These are phyloP conservation scores for Chalaropsis ovoidea DNA, from an alignment of 2,329 filamentous ascomycete genomes.

Conservation along the genomic window DNA sequence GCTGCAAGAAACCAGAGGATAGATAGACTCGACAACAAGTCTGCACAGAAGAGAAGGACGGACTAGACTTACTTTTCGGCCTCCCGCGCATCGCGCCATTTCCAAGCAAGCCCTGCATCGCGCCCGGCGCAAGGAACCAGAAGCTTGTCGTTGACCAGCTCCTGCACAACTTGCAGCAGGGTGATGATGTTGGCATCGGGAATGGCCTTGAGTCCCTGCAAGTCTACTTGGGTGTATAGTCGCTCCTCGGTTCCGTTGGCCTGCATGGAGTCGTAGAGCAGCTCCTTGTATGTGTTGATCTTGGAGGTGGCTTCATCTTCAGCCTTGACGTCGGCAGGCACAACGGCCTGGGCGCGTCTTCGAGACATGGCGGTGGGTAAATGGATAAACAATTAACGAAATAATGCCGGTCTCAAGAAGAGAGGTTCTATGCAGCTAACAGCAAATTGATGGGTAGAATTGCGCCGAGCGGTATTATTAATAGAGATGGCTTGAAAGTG, in stretches of 20 bases:
- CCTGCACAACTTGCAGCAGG: constrained; percentile 47
- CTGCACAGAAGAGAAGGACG: background rate
- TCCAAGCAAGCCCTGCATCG: constrained; percentile 44
- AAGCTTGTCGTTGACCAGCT: constrained; percentile 50
- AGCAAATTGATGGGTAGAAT: background rate
- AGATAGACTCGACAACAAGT: background rate
- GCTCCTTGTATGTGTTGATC: constrained; percentile 44
- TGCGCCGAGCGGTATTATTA: background rate
- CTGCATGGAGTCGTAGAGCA: constrained; percentile 47
- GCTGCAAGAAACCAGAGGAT: background rate
- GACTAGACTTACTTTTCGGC: constrained; percentile 46
- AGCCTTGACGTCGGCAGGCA: constrained; percentile 17
- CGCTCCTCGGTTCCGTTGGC: constrained; percentile 40
- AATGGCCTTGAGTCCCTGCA: constrained; percentile 48
- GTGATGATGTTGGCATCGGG: constrained; percentile 46
- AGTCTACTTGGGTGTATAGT: constrained; percentile 49
- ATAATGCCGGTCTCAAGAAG: background rate
- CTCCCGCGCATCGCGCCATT: constrained; percentile 48
- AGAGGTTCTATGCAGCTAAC: background rate
- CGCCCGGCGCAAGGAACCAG: constrained; percentile 42
- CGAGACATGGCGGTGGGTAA: constrained; percentile 18
- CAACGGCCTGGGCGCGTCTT: constrained; percentile 13
- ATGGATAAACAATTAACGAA: background rate
- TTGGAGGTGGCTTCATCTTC: constrained; percentile 32
- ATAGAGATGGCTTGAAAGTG: background rate